Base-by-base conservation (phyloP, 768 basidiomycete genomes). In the Naganishia vaughanmartiniae region DNA sequence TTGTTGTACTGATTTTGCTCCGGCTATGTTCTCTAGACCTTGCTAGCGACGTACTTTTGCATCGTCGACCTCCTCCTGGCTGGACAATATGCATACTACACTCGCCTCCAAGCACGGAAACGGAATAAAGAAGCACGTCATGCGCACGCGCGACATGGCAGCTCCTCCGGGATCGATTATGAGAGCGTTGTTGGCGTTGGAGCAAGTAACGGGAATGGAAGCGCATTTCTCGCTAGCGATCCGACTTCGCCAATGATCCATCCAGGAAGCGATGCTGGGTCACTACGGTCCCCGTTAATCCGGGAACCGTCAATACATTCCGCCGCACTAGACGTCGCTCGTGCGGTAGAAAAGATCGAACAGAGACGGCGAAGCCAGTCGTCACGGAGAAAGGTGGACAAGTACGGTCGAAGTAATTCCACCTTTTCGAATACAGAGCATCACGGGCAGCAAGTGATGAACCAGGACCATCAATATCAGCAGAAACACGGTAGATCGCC, bases 11-110 rank as follows among this genome's bases (percentile, higher is more conserved):
- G 42, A 42, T 42, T 11, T 42, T 9, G 2, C 42, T 15, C 2
- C 15, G 42, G 17, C 42, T 42, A 15, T 15, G 42, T 11, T 15
- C 10, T 42, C 2, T 68, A 96, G 92, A 95, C 87, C 51, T 91
- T 87, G 79, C 90, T 99, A 54, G 95, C 96, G 2, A 85, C 85
- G 0, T 99, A 99, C 80, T 99, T 97, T 78, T 89, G 90, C 76
- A 82, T 86, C 67, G 86, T 98, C 63, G 96, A 99, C 80, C 83
- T 87, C 60, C 83, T 85, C 34, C 84, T 98, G 30, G 83, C 94
- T 54, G 79, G 77, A 10, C 95, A 99, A 79, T 98, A 89, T 82
- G 83, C 88, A 76, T 90, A 95, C 82, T 95, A 93, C 76, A 73
- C 68, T 39, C 67, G 73, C n/a, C 65, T 53, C 2, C 36, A 14